These are phyloP conservation scores for Mycena sp. DNA, from an alignment of 1,284 basidiomycete species.

Conservation along the genomic window DNA sequence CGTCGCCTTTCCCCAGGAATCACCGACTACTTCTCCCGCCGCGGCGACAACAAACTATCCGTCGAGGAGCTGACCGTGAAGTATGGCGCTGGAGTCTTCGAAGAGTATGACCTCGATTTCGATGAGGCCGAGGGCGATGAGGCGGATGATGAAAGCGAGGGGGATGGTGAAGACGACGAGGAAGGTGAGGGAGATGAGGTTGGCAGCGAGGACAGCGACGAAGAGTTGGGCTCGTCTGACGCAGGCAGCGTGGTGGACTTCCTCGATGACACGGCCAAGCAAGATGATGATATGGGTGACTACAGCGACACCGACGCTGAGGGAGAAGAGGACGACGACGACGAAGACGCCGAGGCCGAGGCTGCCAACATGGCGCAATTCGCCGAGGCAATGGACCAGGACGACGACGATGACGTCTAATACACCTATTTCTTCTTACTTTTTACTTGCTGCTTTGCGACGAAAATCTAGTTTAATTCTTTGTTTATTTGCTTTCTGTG, in stretches of 20 bases:
- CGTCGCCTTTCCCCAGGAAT: conserved; percentile 7
- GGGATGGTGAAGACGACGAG: no score
- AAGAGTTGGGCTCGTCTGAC: background rate
- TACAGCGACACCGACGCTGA: no score
- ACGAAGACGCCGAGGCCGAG: background rate
- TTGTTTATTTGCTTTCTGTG: background rate
- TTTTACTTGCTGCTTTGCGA: background rate
- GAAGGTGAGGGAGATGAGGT: no score
- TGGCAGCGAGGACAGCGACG: conserved; percentile 1
- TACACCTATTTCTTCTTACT: background rate
- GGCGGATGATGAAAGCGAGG: background rate
- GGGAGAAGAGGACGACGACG: background rate
- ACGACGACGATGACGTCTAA: background rate
- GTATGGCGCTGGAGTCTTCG: conserved; percentile 10
- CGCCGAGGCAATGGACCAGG: background rate
- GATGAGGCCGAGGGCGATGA: background rate
- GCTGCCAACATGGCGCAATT: background rate
- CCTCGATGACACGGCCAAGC: background rate
- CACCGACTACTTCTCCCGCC: conserved; percentile 10
- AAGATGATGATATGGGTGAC: background rate
- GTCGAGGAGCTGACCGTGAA: conserved; percentile 10
- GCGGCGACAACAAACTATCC: conserved; percentile 7
- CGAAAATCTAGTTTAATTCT: background rate
- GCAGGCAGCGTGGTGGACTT: background rate
- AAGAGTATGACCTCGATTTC: conserved; percentile 11